These are phyloP conservation scores for Diplodia intermedia DNA, from an alignment of 2,329 filamentous ascomycete species.

Conservation along the genomic window DNA sequence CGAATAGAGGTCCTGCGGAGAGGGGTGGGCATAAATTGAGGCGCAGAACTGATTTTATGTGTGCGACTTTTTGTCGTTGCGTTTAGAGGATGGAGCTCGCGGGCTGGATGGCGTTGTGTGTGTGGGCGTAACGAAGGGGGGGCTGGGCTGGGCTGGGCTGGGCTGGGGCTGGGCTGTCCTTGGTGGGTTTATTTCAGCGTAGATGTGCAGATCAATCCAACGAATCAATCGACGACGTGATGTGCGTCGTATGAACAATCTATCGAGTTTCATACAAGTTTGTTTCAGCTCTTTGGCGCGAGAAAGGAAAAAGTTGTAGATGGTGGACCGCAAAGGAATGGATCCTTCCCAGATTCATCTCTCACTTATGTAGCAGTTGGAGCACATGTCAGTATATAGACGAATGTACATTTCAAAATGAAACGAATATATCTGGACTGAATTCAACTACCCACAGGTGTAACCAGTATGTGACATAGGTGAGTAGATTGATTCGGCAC, in stretches of 20 bases:
- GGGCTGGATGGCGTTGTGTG: slow-evolving; percentile 12
- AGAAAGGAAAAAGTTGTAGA: neutral
- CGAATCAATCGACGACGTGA: neutral
- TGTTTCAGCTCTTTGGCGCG: neutral
- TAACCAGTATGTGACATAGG: too few species aligned
- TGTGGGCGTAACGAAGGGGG: neutral
- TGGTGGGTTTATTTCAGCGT: neutral
- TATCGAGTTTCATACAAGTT: neutral
- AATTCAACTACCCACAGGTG: too few species aligned
- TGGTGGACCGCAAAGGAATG: neutral
- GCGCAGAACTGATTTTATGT: neutral
- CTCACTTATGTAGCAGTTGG: too few species aligned
- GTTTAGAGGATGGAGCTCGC: neutral
- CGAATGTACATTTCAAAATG: too few species aligned
- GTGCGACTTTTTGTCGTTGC: neutral
- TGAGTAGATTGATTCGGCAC: too few species aligned
- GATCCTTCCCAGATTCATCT: too few species aligned
- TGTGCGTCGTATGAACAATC: neutral
- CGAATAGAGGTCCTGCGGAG: neutral
- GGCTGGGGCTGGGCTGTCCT: neutral
- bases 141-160: too few species aligned
- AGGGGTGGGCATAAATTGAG: neutral
- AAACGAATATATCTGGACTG: too few species aligned
- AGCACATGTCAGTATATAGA: too few species aligned
- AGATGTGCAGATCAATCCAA: neutral